Base-by-base conservation (phyloP, 2,329 filamentous ascomycete genomes). In the Sclerotinia glacialis region DNA sequence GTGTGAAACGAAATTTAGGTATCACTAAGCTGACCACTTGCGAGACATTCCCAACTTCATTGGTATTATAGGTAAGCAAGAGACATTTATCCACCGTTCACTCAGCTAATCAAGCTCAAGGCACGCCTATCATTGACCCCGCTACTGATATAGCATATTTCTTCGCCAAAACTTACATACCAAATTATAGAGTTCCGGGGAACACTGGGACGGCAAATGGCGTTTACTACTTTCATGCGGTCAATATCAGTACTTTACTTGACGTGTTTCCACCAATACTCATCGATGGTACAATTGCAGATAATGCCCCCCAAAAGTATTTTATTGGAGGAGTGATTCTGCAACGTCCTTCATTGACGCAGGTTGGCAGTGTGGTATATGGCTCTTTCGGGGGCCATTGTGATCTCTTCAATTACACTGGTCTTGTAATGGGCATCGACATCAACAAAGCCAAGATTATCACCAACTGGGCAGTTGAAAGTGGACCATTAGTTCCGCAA, bases 401-500 rank as follows among this genome's bases (percentile, higher is more conserved):
- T 34, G 70, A 68, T 56, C 40, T 65, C 16, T 69, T 60, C 34
- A 72, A 72, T 54, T 72, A 68, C 42, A 72, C 70, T 12, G 70
- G 70, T 31, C 50, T 80, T 76, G 76, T 85, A 50, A 77, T 85
- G 50, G 81, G 82, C 4, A 79, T 81, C 71, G 78, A 83, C 73
- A 80, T 1, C 74, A 81, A 47, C 2, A 47, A 44, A 23, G 64
- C 49, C 28, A 54, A 53, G 46, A 67, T 52, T 50, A 40, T 64
- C 18, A 44, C 47, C 46, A 67, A 42, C 16, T 82, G 76, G 69
- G 77, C 80, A 1, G 79, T 77, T 0, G 76, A 81, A 50, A 78
- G 78, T 3, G 79, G 81, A 3, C 72, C 73, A 7, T 72, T 73
- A 0, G 69, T 65, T 16, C 73, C 74, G 2, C 72, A 75, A 44